Evolutionary conservation across 148 eudicot genomes (phyloP), one percentile per base, ranked within the genome.

Genomic region (Limonium bicolor): DNA sequence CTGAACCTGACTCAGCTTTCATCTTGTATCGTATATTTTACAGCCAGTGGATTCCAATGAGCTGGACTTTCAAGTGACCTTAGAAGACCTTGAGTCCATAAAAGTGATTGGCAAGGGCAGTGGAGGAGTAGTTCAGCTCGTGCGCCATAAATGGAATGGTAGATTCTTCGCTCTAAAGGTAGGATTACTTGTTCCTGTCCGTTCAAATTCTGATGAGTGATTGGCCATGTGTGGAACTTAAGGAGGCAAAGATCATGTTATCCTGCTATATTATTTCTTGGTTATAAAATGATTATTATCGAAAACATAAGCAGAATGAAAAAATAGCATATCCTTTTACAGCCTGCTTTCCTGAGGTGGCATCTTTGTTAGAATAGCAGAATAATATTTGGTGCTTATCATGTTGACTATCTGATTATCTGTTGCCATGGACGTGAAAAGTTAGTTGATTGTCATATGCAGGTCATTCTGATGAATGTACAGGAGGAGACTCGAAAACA

Each of bases 51-150:
- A 84, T 70, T 61, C 62, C 11, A 88, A 80, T 59, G 94, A 69
- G 49, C 70, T 80, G 42, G 86, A 80, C 68, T 81, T 76, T 54
- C 77, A 88, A 55, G 77, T 87, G 55, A 59, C 94, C 7, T 53
- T 80, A 61, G 97, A 88, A 71, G 97, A 88, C 52, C 97, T 88
- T 36, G 97, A 88, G 75, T 70, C 97, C 39, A 65, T 88, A 45
- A 84, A 88, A 70, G 97, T 87, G 54, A 87, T 87, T 43, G 96
- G 96, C 18, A 87, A 87, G 49, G 96, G 96, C 54, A 77, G 88
- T 72, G 96, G 96, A 19, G 96, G 96, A 56, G 86, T 88, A 22
- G 96, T 88, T 56, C 97, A 88, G 61, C 94, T 88, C 65, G 97
- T 83, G 53, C 94, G 93, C 56, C 94, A 88, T 56, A 88, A 88